Evolutionary conservation across 1,284 basidiomycete species (phyloP), one percentile per base, ranked within the genome.

Genomic region (Sanghuangporus weigelae): DNA sequence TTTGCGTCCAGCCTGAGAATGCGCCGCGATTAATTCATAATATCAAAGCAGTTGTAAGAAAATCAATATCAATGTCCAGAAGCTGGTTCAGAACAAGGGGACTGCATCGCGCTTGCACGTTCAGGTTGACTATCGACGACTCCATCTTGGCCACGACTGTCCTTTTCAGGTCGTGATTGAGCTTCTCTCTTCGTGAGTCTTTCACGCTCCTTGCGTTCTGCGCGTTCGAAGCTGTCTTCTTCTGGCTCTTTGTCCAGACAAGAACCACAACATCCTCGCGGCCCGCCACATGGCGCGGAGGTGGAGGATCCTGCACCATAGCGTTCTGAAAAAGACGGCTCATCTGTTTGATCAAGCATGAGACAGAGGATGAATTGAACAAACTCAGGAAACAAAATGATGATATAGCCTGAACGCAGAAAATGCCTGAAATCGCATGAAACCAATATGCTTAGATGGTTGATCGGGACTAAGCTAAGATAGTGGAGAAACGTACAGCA

Each of bases 181-280:
- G n/a, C 44, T 21, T 46, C 61, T 42, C 26, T 35, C 40, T 51
- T 57, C 60, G 26, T 46, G 35, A 26, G 35, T 14, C 57, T 26
- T 48, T 65, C 59, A n/a, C 57, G 35, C 39, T 62, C 60, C 39
- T 65, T 62, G 12, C 64, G 64, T 19, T 65, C 39, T 26, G 64
- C 64, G 16, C 58, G 42, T 19, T 62, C 60, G 49, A 62, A 65
- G 23, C 35, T 40, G 55, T 65, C 64, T 26, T 65, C 64, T 19
- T 56, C 64, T 14, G 46, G 40, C 10, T 55, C 57, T 12, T 39
- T 60, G 21, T 65, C 51, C 38, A 65, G 40, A 38, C 64, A 65
- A 14, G 60, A 65, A 6, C 57, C 55, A 40, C 64, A 62, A 44
- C 64, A 65, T 3, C 64, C 64, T 3, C 64, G 56, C 38, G 59